Conservation (phyloP, 345 rosid species). For the Rhodamnia rubescens region DNA sequence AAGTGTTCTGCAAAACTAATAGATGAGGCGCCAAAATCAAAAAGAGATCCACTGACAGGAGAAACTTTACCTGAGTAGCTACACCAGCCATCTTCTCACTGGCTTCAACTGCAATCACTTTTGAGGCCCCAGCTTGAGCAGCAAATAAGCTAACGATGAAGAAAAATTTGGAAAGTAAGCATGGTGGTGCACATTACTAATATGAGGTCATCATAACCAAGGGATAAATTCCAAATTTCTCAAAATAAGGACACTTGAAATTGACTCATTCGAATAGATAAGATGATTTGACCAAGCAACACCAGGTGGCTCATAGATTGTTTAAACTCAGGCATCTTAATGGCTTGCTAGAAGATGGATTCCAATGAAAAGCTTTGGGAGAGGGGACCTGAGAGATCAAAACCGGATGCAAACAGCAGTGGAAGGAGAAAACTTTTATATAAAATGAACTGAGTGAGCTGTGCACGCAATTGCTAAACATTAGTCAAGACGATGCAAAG, state of each 20-base stretch:
- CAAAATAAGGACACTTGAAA: not conserved
- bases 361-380: not conserved
- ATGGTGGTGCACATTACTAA: not conserved
- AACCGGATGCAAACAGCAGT: not conserved
- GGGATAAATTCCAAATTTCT: not conserved
- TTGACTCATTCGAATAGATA: not conserved
- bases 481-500: not conserved
- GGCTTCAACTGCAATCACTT: slow-evolving; percentile 90
- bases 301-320: not conserved
- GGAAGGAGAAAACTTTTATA: not conserved
- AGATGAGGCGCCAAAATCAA: not conserved
- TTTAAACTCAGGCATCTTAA: not conserved
- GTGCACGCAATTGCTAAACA: not conserved
- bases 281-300: not conserved
- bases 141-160: slow-evolving; percentile 63
- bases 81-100: slow-evolving; percentile 92
- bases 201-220: not conserved
- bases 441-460: not conserved
- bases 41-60: not conserved
- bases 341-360: not conserved
- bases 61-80: slow-evolving; percentile 63
- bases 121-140: slow-evolving; percentile 85
- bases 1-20: not conserved
- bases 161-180: slow-evolving; percentile 1
- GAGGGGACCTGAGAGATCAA: not conserved